A percentile compares a stretch with the other conserved stretches of the same genome.
phyloP scores from a whole-genome alignment of 2,329 filamentous ascomycete genomes.

The Exophiala bonariae region DNA sequence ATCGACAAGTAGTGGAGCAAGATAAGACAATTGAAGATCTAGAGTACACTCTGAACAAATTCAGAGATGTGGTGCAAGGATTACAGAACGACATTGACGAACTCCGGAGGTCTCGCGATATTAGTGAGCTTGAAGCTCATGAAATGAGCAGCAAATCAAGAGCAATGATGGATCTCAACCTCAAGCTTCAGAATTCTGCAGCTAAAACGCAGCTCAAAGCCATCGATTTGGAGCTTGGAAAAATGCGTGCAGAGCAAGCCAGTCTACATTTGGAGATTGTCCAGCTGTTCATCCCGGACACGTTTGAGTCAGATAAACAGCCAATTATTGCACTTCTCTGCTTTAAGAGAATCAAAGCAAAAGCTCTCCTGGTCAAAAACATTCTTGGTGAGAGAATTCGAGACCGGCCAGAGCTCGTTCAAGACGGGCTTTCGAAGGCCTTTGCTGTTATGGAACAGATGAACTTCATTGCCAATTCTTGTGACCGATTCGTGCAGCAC shows the following conservation, averaged over 20 bases:
- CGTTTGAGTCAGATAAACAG: constrained; percentile 75
- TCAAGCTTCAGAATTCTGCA: constrained; percentile 87
- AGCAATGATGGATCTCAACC: constrained; percentile 94
- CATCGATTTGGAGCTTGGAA: constrained; percentile 84
- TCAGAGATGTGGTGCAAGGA: constrained; percentile 83
- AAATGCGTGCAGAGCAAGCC: constrained; percentile 85
- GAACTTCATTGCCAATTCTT: constrained; percentile 79
- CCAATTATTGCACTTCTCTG: constrained; percentile 85
- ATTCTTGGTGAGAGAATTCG: constrained; percentile 78
- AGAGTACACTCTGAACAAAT: constrained; percentile 84
- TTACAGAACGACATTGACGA: constrained; percentile 86
- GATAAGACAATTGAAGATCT: constrained; percentile 80
- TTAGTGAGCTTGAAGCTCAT: constrained; percentile 89
- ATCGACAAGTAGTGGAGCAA: constrained; percentile 70
- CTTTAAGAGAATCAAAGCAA: constrained; percentile 86
- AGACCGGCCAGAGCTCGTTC: constrained; percentile 62
- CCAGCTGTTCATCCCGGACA: constrained; percentile 83
- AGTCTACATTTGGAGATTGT: constrained; percentile 85
- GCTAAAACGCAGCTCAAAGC: constrained; percentile 92
- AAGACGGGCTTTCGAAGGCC: constrained; percentile 76
- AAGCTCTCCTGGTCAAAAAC: constrained; percentile 73
- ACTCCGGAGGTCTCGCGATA: constrained; percentile 80
- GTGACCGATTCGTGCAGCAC: constrained; percentile 55
- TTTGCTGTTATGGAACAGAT: constrained; percentile 84
- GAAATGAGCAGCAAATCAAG: constrained; percentile 84